Conservation (phyloP, 495 filamentous ascomycete genomes). For the Penicillium atrosanguineum region DNA sequence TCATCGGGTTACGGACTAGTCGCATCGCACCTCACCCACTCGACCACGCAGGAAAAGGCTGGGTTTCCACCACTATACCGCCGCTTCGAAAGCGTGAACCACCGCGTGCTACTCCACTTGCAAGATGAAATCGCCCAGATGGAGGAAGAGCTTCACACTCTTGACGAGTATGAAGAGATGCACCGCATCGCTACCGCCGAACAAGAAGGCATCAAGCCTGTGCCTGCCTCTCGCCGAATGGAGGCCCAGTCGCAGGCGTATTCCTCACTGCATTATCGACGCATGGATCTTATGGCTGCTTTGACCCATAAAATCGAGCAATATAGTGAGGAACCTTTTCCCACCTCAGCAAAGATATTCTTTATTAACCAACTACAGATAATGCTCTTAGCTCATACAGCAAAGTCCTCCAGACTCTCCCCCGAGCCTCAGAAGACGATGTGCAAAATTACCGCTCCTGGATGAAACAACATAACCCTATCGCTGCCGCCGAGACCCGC, state of each 20-base stretch:
- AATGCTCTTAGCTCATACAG: slow-evolving; percentile 68
- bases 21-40: slow-evolving; percentile 57
- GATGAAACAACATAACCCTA: slow-evolving; percentile 58
- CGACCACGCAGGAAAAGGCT: slow-evolving; percentile 27
- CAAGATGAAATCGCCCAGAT: slow-evolving; percentile 84
- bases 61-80: slow-evolving; percentile 72
- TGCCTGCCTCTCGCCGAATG: slow-evolving; percentile 63
- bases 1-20: slow-evolving; percentile 67
- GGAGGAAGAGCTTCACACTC: slow-evolving; percentile 67
- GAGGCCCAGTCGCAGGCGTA: slow-evolving; percentile 59
- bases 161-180: slow-evolving; percentile 72
- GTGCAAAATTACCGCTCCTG: slow-evolving; percentile 64
- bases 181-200: slow-evolving; percentile 52
- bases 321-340: slow-evolving; percentile 65
- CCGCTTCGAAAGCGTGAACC: slow-evolving; percentile 80
- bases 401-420: slow-evolving; percentile 54
- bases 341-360: background rate
- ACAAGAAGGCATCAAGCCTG: slow-evolving; percentile 42
- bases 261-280: slow-evolving; percentile 69
- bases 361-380: slow-evolving; percentile 43
- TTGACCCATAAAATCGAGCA: slow-evolving; percentile 75
- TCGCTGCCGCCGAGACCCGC: slow-evolving; percentile 62
- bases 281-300: slow-evolving; percentile 65
- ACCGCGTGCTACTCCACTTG: slow-evolving; percentile 78
- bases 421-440: slow-evolving; percentile 54